Percentiles rank a stretch among this genome's conserved stretches.
phyloP scores from a whole-genome alignment of 768 basidiomycete species.

The Calocera cornea region DNA sequence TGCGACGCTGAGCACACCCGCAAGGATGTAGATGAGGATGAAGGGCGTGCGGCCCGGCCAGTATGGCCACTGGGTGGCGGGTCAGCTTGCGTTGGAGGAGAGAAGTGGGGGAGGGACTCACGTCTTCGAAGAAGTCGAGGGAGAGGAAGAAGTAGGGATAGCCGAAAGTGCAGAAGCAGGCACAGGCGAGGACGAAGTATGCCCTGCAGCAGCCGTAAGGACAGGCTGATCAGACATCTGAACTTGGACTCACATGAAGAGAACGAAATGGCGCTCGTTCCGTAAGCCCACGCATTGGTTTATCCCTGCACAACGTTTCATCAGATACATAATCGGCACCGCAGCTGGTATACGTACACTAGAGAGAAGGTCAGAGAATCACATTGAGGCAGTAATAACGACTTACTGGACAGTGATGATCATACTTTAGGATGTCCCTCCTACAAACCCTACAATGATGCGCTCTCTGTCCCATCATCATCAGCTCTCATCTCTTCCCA shows the following conservation, averaged over 20 bases:
- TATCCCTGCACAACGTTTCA: constrained; percentile 48
- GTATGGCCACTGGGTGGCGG: constrained; percentile 40
- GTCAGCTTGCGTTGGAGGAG: neutral
- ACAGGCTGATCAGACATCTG: no score
- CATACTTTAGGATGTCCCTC: constrained; percentile 76
- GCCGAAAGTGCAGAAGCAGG: constrained; percentile 49
- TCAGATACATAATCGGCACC: constrained; percentile 10
- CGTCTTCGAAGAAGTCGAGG: constrained; percentile 39
- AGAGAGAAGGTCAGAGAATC: neutral
- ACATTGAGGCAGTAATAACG: neutral
- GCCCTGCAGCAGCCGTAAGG: constrained; percentile 34
- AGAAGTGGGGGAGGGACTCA: constrained; percentile 16
- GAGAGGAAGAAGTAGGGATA: constrained; percentile 46
- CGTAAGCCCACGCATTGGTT: constrained; percentile 94
- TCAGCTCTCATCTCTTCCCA: constrained; percentile 1
- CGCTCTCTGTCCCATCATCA: constrained; percentile 44
- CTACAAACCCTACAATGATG: constrained; percentile 92
- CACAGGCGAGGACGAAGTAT: constrained; percentile 63
- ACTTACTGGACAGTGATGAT: constrained; percentile 83
- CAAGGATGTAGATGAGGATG: constrained; percentile 63
- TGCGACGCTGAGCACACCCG: constrained; percentile 58
- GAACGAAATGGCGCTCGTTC: constrained; percentile 89
- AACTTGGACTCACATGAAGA: constrained; percentile 89
- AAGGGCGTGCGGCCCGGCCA: constrained; percentile 54
- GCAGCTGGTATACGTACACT: constrained; percentile 19